phyloP scores from a whole-genome alignment of 2,329 filamentous ascomycete genomes.

The Cercospora sojina region DNA sequence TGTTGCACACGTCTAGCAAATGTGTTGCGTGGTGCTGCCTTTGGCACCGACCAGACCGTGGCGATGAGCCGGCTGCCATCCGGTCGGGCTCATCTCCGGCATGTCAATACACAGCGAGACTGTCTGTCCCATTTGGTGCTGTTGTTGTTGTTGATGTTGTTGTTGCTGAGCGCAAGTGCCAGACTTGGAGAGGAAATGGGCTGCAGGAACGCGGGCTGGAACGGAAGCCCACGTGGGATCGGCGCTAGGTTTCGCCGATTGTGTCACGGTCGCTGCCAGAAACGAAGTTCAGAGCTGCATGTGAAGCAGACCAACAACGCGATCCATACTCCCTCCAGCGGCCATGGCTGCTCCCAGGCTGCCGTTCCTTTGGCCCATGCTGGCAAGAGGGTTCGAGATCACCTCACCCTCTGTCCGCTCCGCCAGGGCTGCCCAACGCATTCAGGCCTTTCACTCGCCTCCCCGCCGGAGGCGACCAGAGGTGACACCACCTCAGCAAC shows the following conservation, averaged over 20 bases:
- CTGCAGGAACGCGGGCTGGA: background rate
- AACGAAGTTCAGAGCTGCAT: background rate
- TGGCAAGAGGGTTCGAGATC: conserved; percentile 40
- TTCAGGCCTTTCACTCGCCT: conserved; percentile 38
- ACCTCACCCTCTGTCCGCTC: conserved; percentile 28
- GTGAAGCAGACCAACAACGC: background rate
- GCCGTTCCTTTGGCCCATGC: conserved; percentile 50
- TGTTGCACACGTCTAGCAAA: background rate
- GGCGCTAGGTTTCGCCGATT: conserved; percentile 4
- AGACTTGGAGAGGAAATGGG: background rate
- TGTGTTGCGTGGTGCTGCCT: background rate
- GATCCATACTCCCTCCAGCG: background rate
- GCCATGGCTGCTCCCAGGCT: conserved; percentile 47
- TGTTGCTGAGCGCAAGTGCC: background rate
- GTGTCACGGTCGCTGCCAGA: background rate
- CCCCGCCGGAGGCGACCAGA: conserved; percentile 36
- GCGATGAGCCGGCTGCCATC: background rate
- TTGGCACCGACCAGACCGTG: background rate
- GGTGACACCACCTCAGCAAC: conserved; percentile 31
- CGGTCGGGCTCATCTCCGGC: background rate
- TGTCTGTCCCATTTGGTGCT: background rate
- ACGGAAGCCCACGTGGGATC: conserved; percentile 4
- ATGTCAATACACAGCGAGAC: background rate
- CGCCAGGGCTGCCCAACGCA: conserved; percentile 29
- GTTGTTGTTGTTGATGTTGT: background rate